Percentiles rank a stretch among this genome's conserved stretches.
phyloP scores from a whole-genome alignment of 106 monocot genomes.

The Dendrobium nobile region DNA sequence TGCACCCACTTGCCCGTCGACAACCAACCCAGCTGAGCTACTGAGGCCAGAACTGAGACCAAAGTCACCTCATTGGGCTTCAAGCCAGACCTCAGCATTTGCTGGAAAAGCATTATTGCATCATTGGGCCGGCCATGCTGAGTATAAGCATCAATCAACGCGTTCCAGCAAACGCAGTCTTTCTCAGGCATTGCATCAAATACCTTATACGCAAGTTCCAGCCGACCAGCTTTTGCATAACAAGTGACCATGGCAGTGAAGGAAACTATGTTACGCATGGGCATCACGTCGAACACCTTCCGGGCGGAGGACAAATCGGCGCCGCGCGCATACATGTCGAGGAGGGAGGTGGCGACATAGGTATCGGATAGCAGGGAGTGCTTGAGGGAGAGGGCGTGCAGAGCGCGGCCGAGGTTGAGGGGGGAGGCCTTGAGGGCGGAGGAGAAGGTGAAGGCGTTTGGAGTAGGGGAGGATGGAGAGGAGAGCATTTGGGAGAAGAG shows the following conservation, averaged over 20 bases:
- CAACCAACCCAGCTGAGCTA: slow-evolving; percentile 43
- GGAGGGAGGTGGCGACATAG: slow-evolving; percentile 72
- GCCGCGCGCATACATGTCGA: slow-evolving; percentile 70
- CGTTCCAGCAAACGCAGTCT: slow-evolving; percentile 49
- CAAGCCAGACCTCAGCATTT: slow-evolving; percentile 17
- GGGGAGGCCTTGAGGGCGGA: slow-evolving; percentile 51
- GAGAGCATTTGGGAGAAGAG: slow-evolving; percentile 56
- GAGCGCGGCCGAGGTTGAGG: slow-evolving; percentile 28
- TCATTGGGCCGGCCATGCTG: slow-evolving; percentile 20
- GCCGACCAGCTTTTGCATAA: slow-evolving; percentile 19
- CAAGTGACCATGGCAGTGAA: slow-evolving; percentile 49
- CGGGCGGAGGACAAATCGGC: slow-evolving; percentile 43
- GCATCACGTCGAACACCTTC: slow-evolving; percentile 49
- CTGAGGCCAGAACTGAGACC: slow-evolving; percentile 28
- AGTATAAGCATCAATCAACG: slow-evolving; percentile 37
- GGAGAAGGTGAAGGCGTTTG: slow-evolving; percentile 71
- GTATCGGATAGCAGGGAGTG: slow-evolving; percentile 22
- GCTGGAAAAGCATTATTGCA: slow-evolving; percentile 33
- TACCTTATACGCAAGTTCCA: slow-evolving; percentile 23
- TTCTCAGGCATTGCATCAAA: slow-evolving; percentile 41
- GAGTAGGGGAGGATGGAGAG: slow-evolving; percentile 15
- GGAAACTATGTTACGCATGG: slow-evolving; percentile 33
- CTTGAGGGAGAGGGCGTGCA: slow-evolving; percentile 60
- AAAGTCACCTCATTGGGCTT: slow-evolving; percentile 30
- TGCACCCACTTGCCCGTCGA: slow-evolving; percentile 53